These are phyloP conservation scores for Nepenthes mirabilis DNA, from an alignment of 148 eudicot genomes.

Conservation along the genomic window DNA sequence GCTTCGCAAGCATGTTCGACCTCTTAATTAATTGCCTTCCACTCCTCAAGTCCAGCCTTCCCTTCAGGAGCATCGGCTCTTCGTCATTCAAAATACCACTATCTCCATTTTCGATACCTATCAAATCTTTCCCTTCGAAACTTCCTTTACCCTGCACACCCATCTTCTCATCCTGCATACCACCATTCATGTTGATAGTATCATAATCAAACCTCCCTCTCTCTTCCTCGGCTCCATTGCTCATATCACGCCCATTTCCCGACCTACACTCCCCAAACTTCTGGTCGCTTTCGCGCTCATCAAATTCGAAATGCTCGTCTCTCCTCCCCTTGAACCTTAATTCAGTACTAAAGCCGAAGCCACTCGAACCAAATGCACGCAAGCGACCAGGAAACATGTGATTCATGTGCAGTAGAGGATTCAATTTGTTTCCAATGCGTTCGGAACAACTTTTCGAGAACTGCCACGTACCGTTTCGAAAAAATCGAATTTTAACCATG, in stretches of 20 bases:
- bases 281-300: no score
- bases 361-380: constrained; percentile 14
- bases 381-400: background rate
- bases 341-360: constrained; percentile 11
- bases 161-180: constrained; percentile 8
- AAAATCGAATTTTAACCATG: no score
- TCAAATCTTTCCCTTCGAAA: constrained; percentile 15
- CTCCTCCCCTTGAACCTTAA: constrained; percentile 12
- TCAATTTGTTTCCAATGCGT: no score
- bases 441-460: no score
- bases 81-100: constrained; percentile 10
- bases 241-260: no score
- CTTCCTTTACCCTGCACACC: constrained; percentile 4
- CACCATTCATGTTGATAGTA: background rate
- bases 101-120: constrained; percentile 11
- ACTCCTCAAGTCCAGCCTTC: constrained; percentile 10
- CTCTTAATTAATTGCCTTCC: constrained; percentile 36
- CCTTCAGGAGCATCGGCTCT: constrained; percentile 9
- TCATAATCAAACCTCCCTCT: background rate
- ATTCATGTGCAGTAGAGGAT: no score
- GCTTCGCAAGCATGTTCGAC: constrained; percentile 56
- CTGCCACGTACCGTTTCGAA: no score
- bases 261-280: no score
- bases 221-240: no score
- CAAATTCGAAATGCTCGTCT: constrained; percentile 1